Conservation (phyloP, 2,329 filamentous ascomycete species). For the Fusarium albosuccineum region DNA sequence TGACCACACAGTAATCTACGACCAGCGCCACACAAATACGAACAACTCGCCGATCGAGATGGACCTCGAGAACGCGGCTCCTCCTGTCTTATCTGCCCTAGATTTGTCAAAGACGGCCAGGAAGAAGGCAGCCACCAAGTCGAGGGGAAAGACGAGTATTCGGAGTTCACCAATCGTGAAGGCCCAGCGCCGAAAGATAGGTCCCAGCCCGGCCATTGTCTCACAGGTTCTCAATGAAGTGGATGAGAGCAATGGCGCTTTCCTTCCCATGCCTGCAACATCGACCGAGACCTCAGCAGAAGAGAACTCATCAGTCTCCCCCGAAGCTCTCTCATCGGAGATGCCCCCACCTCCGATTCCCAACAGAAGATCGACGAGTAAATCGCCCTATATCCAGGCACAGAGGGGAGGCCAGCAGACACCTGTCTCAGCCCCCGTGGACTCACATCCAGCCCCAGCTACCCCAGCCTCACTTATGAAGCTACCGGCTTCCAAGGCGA, state of each 20-base stretch:
- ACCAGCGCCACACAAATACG: slow-evolving; percentile 50
- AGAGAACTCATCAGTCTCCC: slow-evolving; percentile 74
- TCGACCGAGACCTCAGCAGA: slow-evolving; percentile 68
- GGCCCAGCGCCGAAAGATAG: slow-evolving; percentile 67
- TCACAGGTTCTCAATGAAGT: slow-evolving; percentile 68
- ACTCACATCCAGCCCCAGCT: slow-evolving; percentile 60
- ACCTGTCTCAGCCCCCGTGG: slow-evolving; percentile 38
- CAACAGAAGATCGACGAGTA: slow-evolving; percentile 71
- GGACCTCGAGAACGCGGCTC: slow-evolving; percentile 61
- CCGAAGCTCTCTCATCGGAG: slow-evolving; percentile 69
- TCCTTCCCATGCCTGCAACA: slow-evolving; percentile 54
- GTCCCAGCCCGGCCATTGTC: slow-evolving; percentile 67
- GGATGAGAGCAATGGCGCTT: slow-evolving; percentile 55
- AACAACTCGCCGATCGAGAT: slow-evolving; percentile 69
- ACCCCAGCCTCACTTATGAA: slow-evolving; percentile 89
- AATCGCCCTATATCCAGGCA: slow-evolving; percentile 76
- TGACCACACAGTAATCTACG: slow-evolving; percentile 38
- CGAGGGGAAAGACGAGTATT: slow-evolving; percentile 65
- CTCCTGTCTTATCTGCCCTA: slow-evolving; percentile 55
- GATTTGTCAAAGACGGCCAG: slow-evolving; percentile 66
- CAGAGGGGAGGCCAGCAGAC: slow-evolving; percentile 56
- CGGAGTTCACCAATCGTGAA: slow-evolving; percentile 81
- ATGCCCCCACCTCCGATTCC: slow-evolving; percentile 79
- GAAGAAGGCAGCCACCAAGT: slow-evolving; percentile 65
- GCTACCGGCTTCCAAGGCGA: slow-evolving; percentile 68